phyloP scores from a whole-genome alignment of 495 filamentous ascomycete species.

The Tirmania nivea region DNA sequence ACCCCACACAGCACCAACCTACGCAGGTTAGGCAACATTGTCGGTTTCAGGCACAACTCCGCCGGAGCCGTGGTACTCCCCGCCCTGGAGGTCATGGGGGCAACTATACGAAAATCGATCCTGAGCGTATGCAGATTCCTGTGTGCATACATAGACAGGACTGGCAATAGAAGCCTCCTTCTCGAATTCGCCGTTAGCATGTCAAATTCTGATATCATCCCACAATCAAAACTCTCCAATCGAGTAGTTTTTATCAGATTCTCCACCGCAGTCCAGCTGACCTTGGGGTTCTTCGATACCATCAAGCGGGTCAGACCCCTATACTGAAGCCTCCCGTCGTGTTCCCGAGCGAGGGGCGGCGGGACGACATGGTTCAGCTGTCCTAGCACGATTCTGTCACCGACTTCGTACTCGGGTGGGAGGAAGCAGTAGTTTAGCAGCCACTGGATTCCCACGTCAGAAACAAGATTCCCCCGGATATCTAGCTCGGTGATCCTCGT shows the following conservation, averaged over 20 bases:
- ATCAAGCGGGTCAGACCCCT: conserved; percentile 8
- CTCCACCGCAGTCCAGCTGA: not conserved
- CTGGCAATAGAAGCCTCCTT: not conserved
- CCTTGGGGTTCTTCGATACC: conserved; percentile 4
- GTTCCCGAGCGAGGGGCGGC: not conserved
- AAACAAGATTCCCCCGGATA: conserved; percentile 7
- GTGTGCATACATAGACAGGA: conserved; percentile 6
- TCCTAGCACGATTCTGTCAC: not conserved
- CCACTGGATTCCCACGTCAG: conserved; percentile 1
- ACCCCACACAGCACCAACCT: conserved; percentile 8
- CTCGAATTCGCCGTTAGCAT: not conserved
- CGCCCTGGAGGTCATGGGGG: not conserved
- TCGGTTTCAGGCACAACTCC: not conserved
- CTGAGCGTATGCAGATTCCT: conserved; percentile 6
- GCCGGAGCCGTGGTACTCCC: not conserved
- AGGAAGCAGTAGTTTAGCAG: conserved; percentile 11
- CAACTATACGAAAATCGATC: conserved; percentile 2
- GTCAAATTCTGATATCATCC: not conserved
- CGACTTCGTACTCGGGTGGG: conserved; percentile 8
- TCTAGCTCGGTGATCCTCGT: conserved; percentile 5
- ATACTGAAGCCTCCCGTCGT: not conserved
- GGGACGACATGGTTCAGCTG: not conserved
- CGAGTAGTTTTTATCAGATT: conserved; percentile 5
- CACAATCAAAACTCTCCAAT: conserved; percentile 6
- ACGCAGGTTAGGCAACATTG: not conserved